These are phyloP conservation scores for Ustilago trichophora DNA, from an alignment of 1,284 basidiomycete species.

Conservation along the genomic window DNA sequence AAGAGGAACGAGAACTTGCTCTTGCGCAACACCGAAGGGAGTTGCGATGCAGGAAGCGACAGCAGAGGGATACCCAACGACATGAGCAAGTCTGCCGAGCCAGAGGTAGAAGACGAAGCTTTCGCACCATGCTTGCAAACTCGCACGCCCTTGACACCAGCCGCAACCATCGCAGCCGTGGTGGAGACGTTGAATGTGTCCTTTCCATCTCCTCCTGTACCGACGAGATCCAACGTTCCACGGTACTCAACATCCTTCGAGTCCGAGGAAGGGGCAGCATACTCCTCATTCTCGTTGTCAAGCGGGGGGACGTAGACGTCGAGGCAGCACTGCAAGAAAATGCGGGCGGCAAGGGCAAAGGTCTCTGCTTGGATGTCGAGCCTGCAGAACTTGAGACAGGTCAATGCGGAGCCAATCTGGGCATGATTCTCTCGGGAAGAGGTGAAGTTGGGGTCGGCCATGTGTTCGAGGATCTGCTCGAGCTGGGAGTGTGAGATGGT, in stretches of 20 bases:
- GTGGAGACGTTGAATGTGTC: conserved; percentile 98
- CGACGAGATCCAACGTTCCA: conserved; percentile 69
- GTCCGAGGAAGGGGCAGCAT: not conserved
- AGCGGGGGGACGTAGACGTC: conserved; percentile 34
- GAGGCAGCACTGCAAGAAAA: conserved; percentile 53
- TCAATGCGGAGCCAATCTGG: conserved; percentile 59
- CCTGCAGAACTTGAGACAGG: conserved; percentile 58
- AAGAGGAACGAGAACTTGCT: conserved; percentile 89
- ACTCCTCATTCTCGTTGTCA: conserved; percentile 19
- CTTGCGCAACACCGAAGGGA: conserved; percentile 42
- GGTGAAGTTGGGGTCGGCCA: conserved; percentile 63
- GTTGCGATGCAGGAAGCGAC: conserved; percentile 71
- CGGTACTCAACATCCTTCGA: conserved; percentile 34
- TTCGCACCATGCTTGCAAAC: conserved; percentile 96
- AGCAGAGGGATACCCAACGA: conserved; percentile 83
- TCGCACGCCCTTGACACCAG: conserved; percentile 84
- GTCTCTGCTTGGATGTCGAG: conserved; percentile 53
- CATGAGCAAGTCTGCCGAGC: conserved; percentile 90
- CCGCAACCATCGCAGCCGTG: conserved; percentile 90
- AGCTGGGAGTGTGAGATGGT: conserved; percentile 46
- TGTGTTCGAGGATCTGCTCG: conserved; percentile 52
- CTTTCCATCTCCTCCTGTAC: conserved; percentile 93
- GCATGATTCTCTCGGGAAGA: conserved; percentile 56
- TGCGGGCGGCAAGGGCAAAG: conserved; percentile 50
- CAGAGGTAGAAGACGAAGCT: conserved; percentile 92